These are phyloP conservation scores for Trichoderma asperellum DNA, from an alignment of 2,329 filamentous ascomycete species.

Conservation along the genomic window DNA sequence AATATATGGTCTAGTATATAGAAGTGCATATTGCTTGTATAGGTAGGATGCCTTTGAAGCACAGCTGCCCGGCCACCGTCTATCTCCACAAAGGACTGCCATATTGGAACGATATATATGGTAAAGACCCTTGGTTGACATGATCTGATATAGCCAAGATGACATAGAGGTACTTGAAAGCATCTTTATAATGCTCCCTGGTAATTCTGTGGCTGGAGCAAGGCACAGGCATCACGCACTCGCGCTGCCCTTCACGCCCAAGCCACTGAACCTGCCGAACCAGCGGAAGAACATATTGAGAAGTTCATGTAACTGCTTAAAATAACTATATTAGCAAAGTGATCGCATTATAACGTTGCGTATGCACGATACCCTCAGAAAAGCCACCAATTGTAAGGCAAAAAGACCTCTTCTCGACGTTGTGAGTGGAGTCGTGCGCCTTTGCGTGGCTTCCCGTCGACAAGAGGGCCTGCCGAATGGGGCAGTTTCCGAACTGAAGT, in stretches of 20 bases:
- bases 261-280: too few species aligned
- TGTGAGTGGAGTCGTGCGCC: slow-evolving; percentile 22
- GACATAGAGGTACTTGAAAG: neutral
- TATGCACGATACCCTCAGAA: too few species aligned
- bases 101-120: neutral
- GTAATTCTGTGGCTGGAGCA: neutral
- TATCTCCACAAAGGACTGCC: neutral
- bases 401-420: slow-evolving; percentile 6
- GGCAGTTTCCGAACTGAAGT: slow-evolving; percentile 14
- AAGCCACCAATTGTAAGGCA: neutral
- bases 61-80: neutral
- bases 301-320: neutral
- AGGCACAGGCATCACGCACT: too few species aligned
- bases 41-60: neutral
- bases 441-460: slow-evolving; percentile 21
- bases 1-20: neutral
- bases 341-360: too few species aligned
- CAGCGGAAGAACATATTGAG: neutral
- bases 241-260: neutral
- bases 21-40: neutral
- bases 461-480: slow-evolving; percentile 8
- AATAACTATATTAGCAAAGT: neutral
- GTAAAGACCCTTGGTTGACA: neutral
- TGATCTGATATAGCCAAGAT: neutral
- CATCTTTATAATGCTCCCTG: neutral